These are phyloP conservation scores for Meyerozyma carpophila DNA, from an alignment of 1,139 yeast species.

Conservation along the genomic window DNA sequence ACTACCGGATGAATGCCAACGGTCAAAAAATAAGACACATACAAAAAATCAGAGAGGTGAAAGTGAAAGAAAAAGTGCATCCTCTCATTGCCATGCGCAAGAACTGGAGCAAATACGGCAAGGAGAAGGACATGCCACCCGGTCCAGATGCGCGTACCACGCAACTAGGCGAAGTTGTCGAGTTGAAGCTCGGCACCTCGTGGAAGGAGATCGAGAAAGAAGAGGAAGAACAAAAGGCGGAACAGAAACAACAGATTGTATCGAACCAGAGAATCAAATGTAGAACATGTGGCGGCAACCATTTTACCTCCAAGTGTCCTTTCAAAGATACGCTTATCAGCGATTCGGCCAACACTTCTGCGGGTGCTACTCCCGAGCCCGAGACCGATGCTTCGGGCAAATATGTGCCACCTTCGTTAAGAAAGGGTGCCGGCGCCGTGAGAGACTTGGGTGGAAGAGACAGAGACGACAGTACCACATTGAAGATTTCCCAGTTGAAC, in stretches of 20 bases:
- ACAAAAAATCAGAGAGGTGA: constrained; percentile 73
- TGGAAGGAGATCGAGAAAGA: constrained; percentile 64
- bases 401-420: constrained; percentile 78
- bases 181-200: constrained; percentile 59
- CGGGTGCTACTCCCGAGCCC: constrained; percentile 28
- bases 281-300: constrained; percentile 87
- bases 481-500: constrained; percentile 89
- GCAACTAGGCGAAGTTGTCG: constrained; percentile 82
- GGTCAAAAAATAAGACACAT: constrained; percentile 87
- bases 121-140: constrained; percentile 66
- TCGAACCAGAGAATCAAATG: constrained; percentile 56
- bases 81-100: constrained; percentile 69
- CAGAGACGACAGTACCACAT: constrained; percentile 82
- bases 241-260: constrained; percentile 44
- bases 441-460: constrained; percentile 47
- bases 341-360: constrained; percentile 27
- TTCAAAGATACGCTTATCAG: constrained; percentile 84
- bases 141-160: constrained; percentile 90
- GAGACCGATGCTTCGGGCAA: constrained; percentile 30
- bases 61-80: constrained; percentile 77
- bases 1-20: constrained; percentile 68
- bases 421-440: constrained; percentile 54
- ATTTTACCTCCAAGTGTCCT: constrained; percentile 94
- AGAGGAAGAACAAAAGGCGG: constrained; percentile 53
- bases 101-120: constrained; percentile 71